Conservation (phyloP, 176 grass and related monocot genomes). For the Cocos nucifera region DNA sequence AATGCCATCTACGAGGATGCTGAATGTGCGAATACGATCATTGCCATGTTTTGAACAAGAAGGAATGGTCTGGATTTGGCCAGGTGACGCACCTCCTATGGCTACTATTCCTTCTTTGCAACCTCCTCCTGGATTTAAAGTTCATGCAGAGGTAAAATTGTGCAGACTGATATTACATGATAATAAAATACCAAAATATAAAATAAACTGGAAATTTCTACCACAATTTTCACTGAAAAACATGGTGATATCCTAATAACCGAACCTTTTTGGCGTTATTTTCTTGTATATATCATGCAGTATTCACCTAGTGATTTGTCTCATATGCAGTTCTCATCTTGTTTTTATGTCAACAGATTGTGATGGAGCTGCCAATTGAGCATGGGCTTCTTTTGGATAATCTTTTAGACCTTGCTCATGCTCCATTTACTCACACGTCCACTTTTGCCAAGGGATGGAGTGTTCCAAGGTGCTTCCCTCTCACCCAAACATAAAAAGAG, state of each 20-base stretch:
- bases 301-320: no score
- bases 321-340: neutral
- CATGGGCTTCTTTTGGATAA: slow-evolving; percentile 96
- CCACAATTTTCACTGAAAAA: no score
- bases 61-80: slow-evolving; percentile 99
- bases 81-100: slow-evolving; percentile 53
- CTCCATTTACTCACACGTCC: slow-evolving; percentile 90
- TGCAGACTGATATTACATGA: no score
- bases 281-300: no score
- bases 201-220: no score
- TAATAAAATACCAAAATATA: no score
- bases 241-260: no score
- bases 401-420: slow-evolving; percentile 94
- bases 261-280: no score
- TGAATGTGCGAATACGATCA: slow-evolving; percentile 58
- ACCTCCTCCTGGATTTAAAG: slow-evolving; percentile 69
- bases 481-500: no score
- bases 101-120: slow-evolving; percentile 73
- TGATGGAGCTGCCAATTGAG: slow-evolving; percentile 91
- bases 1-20: slow-evolving; percentile 88
- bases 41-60: slow-evolving; percentile 94
- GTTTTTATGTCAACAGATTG: slow-evolving; percentile 52
- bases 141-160: slow-evolving; percentile 79
- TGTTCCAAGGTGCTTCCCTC: slow-evolving; percentile 60
- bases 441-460: slow-evolving; percentile 98